Evolutionary conservation across 2,329 filamentous ascomycete genomes (phyloP).

Genomic region (Didymella glomerata): DNA sequence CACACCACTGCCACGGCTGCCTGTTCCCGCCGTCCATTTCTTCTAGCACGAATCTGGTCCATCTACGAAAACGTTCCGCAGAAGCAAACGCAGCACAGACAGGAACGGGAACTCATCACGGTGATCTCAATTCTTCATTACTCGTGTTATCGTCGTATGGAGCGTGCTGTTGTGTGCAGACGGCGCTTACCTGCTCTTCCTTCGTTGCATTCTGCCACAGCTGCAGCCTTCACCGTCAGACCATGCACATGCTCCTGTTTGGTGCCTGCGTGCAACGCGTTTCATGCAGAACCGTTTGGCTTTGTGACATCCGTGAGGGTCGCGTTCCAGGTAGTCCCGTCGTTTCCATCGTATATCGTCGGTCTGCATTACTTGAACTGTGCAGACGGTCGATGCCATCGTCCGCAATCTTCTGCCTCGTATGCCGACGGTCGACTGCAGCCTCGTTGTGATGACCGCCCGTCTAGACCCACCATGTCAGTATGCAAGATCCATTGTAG

Average conservation of each 20-base stretch:
- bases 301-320: slow-evolving; percentile 24
- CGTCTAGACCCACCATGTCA: background rate
- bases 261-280: slow-evolving; percentile 28
- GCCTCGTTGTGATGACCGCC: background rate
- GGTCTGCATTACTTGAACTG: background rate
- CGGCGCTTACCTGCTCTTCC: background rate
- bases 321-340: slow-evolving; percentile 13
- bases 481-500: background rate
- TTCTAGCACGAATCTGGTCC: background rate
- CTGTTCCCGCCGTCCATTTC: background rate
- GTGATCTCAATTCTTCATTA: slow-evolving; percentile 7
- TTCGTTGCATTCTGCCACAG: background rate
- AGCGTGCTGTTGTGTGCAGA: background rate
- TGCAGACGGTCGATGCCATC: background rate
- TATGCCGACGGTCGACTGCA: background rate
- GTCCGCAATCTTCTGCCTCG: background rate
- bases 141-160: slow-evolving; percentile 4
- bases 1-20: background rate
- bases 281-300: slow-evolving; percentile 45
- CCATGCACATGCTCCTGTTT: slow-evolving; percentile 21
- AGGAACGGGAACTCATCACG: background rate
- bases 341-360: background rate
- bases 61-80: slow-evolving; percentile 4
- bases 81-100: background rate
- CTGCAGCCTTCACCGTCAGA: slow-evolving; percentile 15